These are phyloP conservation scores for Geotrichum cucujoidarum DNA, from an alignment of 1,139 yeast species.

Conservation along the genomic window DNA sequence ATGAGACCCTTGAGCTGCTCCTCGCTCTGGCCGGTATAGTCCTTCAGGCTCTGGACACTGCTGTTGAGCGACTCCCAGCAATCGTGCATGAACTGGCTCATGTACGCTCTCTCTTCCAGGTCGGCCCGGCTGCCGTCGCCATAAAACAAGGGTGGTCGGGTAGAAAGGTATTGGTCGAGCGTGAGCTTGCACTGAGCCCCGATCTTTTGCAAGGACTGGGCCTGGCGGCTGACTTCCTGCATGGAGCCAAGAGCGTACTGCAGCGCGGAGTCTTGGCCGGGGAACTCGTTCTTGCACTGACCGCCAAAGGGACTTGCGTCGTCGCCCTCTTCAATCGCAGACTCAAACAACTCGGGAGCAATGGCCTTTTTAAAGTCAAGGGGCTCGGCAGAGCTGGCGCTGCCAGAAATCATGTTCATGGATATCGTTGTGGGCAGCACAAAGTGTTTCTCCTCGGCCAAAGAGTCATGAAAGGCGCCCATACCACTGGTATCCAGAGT, in stretches of 20 bases:
- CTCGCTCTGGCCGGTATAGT: neutral
- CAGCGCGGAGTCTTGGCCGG: neutral
- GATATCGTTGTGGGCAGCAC: slow-evolving; percentile 1
- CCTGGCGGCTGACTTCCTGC: neutral
- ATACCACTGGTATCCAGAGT: neutral
- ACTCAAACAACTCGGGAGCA: neutral
- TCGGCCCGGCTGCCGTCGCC: slow-evolving; percentile 5
- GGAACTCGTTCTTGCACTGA: neutral
- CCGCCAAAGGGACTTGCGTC: neutral
- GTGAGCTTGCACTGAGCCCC: slow-evolving; percentile 1
- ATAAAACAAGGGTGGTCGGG: slow-evolving; percentile 2
- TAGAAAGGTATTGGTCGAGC: neutral
- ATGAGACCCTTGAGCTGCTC: neutral
- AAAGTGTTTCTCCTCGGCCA: neutral
- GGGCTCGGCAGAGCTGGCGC: neutral
- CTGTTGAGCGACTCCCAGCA: slow-evolving; percentile 13
- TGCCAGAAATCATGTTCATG: slow-evolving; percentile 1
- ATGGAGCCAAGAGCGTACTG: neutral
- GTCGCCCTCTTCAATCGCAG: no score
- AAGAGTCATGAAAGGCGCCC: neutral
- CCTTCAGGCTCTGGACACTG: slow-evolving; percentile 2
- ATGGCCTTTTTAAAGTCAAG: neutral
- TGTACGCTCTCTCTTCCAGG: neutral
- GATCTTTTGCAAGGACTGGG: neutral
- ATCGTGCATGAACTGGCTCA: slow-evolving; percentile 2